phyloP scores from a whole-genome alignment of 768 basidiomycete species.

The Gelatoporia subvermispora region DNA sequence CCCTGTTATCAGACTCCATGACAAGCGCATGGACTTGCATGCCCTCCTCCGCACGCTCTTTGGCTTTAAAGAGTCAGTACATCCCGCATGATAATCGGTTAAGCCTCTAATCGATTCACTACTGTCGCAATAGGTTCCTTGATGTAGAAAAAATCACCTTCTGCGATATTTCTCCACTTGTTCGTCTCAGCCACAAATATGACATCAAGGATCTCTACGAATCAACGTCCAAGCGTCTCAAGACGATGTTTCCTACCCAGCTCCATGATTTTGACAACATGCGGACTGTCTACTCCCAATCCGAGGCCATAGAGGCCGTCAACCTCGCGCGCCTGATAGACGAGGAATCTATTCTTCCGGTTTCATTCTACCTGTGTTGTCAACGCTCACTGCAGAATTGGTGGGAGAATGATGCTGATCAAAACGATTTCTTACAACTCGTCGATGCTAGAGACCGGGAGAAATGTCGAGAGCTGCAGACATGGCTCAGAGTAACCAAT shows the following conservation, averaged over 20 bases:
- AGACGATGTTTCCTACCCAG: too few relatives aligned
- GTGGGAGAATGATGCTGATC: too few relatives aligned
- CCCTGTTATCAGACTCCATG: constrained; percentile 3
- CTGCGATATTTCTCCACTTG: background rate
- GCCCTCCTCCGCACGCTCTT: background rate
- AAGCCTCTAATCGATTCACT: background rate
- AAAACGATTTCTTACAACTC: too few relatives aligned
- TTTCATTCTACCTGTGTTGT: constrained; percentile 15
- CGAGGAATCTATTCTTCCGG: constrained; percentile 12
- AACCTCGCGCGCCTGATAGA: constrained; percentile 14
- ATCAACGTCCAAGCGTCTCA: constrained; percentile 20
- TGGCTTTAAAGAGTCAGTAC: background rate
- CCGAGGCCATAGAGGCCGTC: constrained; percentile 10
- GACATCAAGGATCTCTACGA: background rate
- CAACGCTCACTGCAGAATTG: constrained; percentile 12
- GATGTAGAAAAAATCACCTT: too few relatives aligned
- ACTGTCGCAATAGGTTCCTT: background rate
- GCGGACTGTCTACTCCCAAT: too few relatives aligned
- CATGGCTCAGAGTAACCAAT: too few relatives aligned
- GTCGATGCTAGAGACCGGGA: too few relatives aligned
- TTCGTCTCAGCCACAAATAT: background rate
- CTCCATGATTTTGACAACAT: too few relatives aligned
- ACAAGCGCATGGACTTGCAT: background rate
- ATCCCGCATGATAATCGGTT: background rate
- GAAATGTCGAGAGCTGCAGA: too few relatives aligned